Percentiles rank a stretch among this genome's conserved stretches.
Evolutionary conservation across 2,329 filamentous ascomycete species (phyloP).

Genomic region (Phaeosphaeriaceae sp.): DNA sequence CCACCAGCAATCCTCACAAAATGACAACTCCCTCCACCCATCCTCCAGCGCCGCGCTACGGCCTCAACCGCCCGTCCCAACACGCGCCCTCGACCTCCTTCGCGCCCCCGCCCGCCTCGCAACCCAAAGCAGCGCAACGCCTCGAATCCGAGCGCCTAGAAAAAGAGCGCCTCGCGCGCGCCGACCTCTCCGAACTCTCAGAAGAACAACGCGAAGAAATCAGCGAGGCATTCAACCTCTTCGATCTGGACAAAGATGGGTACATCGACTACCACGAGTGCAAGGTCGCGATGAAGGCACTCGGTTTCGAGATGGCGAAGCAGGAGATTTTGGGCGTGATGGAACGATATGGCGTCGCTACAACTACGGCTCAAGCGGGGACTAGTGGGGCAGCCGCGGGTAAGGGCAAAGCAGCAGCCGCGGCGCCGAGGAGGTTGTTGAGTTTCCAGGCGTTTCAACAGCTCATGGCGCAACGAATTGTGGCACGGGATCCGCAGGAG

Average conservation of each 20-base stretch:
- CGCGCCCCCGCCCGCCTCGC: slow-evolving; percentile 48
- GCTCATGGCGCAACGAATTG: slow-evolving; percentile 78
- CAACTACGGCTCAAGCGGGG: too few relatives aligned
- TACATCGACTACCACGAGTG: slow-evolving; percentile 98
- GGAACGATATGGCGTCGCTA: slow-evolving; percentile 73
- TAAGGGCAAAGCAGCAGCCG: not conserved
- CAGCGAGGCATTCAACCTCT: slow-evolving; percentile 93
- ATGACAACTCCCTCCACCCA: slow-evolving; percentile 60
- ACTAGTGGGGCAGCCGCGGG: not conserved
- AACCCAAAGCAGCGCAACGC: slow-evolving; percentile 50
- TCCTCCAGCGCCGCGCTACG: slow-evolving; percentile 63
- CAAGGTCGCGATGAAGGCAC: slow-evolving; percentile 92
- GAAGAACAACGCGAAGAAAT: slow-evolving; percentile 95
- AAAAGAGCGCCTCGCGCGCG: slow-evolving; percentile 50
- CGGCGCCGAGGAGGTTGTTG: slow-evolving; percentile 68
- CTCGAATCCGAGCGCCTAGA: slow-evolving; percentile 51
- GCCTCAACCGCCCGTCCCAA: slow-evolving; percentile 52
- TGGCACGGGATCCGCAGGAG: slow-evolving; percentile 83
- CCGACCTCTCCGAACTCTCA: slow-evolving; percentile 64
- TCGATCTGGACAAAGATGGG: slow-evolving; percentile 94
- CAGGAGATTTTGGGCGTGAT: slow-evolving; percentile 82
- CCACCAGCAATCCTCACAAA: slow-evolving; percentile 14
- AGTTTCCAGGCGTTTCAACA: slow-evolving; percentile 75
- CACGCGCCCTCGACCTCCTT: slow-evolving; percentile 30
- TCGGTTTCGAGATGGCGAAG: slow-evolving; percentile 92